Percentiles rank a stretch among this genome's conserved stretches.
Conservation (phyloP, 257 asterid species). For the Nyctanthes arbortristis region DNA sequence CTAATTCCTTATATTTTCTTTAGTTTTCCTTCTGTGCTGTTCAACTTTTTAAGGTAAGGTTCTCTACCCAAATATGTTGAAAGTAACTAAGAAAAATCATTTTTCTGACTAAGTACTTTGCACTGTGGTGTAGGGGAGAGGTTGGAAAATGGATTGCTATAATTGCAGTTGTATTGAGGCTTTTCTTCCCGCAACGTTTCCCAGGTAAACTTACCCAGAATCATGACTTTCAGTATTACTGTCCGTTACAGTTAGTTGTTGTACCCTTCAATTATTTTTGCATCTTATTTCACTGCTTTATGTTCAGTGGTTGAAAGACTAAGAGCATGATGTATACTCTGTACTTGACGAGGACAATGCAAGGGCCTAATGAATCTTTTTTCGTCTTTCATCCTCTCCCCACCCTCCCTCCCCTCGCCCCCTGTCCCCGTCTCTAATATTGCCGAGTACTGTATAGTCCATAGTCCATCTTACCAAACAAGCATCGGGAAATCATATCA, state of each 20-base stretch:
- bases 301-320: not conserved
- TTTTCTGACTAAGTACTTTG: not conserved
- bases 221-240: not conserved
- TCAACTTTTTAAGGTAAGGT: constrained; percentile 66
- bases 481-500: not conserved
- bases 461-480: not conserved
- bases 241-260: not conserved
- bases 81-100: not conserved
- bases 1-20: constrained; percentile 85
- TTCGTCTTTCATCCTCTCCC: not conserved
- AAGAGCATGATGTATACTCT: not conserved
- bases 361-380: too few species aligned
- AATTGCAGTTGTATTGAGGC: constrained; percentile 82
- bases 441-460: too few species aligned
- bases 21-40: constrained; percentile 54
- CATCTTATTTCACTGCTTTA: not conserved
- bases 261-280: not conserved
- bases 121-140: constrained; percentile 62
- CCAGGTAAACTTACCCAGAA: constrained; percentile 65
- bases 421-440: too few species aligned
- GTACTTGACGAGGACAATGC: too few species aligned
- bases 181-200: constrained; percentile 90
- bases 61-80: constrained; percentile 5
- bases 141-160: constrained; percentile 89
- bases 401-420: too few species aligned